These are phyloP conservation scores for Ophiognomonia clavigignenti-juglandacearum DNA, from an alignment of 2,329 filamentous ascomycete genomes.

Conservation along the genomic window DNA sequence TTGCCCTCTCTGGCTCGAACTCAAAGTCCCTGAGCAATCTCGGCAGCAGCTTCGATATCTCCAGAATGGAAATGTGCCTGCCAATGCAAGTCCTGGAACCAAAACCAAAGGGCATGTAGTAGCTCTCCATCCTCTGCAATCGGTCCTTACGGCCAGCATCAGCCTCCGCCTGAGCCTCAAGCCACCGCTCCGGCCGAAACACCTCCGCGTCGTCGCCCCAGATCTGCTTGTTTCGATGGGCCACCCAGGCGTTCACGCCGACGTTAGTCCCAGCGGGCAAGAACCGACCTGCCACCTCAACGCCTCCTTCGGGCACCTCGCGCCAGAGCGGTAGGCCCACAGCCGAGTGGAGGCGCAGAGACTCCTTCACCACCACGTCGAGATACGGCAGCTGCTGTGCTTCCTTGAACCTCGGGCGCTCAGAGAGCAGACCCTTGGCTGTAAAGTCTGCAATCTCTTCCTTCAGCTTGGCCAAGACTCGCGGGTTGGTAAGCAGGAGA, in stretches of 20 bases:
- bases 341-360: conserved; percentile 44
- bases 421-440: conserved; percentile 14
- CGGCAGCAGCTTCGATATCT: conserved; percentile 12
- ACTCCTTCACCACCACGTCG: conserved; percentile 49
- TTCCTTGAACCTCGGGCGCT: conserved; percentile 29
- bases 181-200: conserved; percentile 15
- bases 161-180: conserved; percentile 8
- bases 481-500: conserved; percentile 31
- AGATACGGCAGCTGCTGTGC: conserved; percentile 42
- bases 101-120: conserved; percentile 10
- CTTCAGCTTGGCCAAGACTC: conserved; percentile 19
- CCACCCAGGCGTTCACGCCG: conserved; percentile 14
- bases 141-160: conserved; percentile 1
- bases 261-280: conserved; percentile 11
- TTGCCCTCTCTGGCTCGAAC: conserved; percentile 9
- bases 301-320: conserved; percentile 39
- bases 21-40: conserved; percentile 11
- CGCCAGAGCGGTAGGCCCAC: conserved; percentile 45
- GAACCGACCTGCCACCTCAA: conserved; percentile 27
- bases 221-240: conserved; percentile 10
- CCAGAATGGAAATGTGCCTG: conserved; percentile 11
- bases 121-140: conserved; percentile 9
- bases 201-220: conserved; percentile 9
- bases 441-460: conserved; percentile 20
- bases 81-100: conserved; percentile 12